Evolutionary conservation across 2,329 filamentous ascomycete genomes (phyloP), one percentile per base, ranked within the genome.

Genomic region (Alternaria atra): DNA sequence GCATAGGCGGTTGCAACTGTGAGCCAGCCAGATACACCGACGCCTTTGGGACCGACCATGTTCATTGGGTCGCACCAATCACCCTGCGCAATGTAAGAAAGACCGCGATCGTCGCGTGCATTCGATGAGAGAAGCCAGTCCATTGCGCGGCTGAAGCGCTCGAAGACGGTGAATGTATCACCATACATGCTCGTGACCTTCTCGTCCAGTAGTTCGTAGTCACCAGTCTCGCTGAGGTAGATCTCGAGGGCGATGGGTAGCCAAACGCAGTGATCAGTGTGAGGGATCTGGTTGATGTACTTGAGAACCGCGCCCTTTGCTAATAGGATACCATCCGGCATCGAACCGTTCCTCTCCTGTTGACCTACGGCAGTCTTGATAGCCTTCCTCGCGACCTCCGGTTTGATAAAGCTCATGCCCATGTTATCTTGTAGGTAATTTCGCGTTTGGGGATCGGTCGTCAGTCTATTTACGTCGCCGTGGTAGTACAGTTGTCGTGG

Each of bases 41-140:
- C 80, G 39, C 85, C 85, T 70, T 86, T 86, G 69, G 84, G 85
- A 4, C 85, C 85, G n/a, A 86, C 85, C 85, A 87, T 87, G 73
- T 87, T 87, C 83, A 87, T 85, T 4, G 85, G 85, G 61, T 87
- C 85, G 65, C 85, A 87, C 85, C 85, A 87, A 70, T 87, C 85
- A 35, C 85, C 85, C 71, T 87, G 85, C 0, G 84, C 84, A 64
- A 87, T 86, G 75, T 83, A 87, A 70, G 83, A 86, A 6, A 87
- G 79, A 0, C 85, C 85, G 4, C 84, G 82, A 23, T 80, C 71
- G 63, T 87, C 85, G 52, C 85, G 83, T 2, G 83, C 79, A 4
- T 66, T 68, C 1, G 63, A 65, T 2, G 72, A 74, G 6, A 87
- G 78, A 0, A 87, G 77, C 84, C 84, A 87, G 73, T 87, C 82